Evolutionary conservation across 2,329 filamentous ascomycete species (phyloP), one percentile per base, ranked within the genome.

Genomic region (Nigrograna mackinnonii): DNA sequence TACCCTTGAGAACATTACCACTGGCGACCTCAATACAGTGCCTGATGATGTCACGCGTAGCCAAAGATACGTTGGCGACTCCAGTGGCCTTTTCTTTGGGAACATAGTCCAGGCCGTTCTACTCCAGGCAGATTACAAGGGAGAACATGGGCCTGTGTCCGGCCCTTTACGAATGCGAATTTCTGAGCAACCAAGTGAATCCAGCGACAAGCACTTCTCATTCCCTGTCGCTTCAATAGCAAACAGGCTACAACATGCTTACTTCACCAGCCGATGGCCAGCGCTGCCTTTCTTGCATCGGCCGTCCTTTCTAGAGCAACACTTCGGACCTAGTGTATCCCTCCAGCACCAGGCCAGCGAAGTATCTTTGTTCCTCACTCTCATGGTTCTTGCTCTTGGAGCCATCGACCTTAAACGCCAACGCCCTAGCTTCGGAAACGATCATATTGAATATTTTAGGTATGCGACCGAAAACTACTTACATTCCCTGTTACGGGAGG

Each of bases 41-140:
- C 37, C 37, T 6, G 22, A 26, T 11, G 22, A 39, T 19, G 37
- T 34, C 22, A 39, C 26, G 6, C n/a, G 13, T 12, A 22, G 22
- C 13, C 13, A 16, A 14, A 39, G 30, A 20, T 39, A 12, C n/a
- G 22, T 39, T 21, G 37, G 37, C 13, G 37, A 39, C 17, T 39
- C 26, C 2, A 39, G 37, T n/a, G 37, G 26, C 17, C 37, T 39
- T 13, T 39, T 39, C 37, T 39, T 39, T 18, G 37, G 24, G 14
- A 39, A 31, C 16, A 33, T 34, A 3, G 37, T 39, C 3, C 22
- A 39, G 17, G 37, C 22, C 18, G 17, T 39, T 18, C 37, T 39
- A 12, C 26, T 31, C 18, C 37, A 39, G 22, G 37, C 37, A 17
- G 37, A 39, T 22, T 39, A 39, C 24, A 39, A 39, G 26, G 22